phyloP scores from a whole-genome alignment of 73 alveolate species.

The Tetrahymena elliotti region DNA sequence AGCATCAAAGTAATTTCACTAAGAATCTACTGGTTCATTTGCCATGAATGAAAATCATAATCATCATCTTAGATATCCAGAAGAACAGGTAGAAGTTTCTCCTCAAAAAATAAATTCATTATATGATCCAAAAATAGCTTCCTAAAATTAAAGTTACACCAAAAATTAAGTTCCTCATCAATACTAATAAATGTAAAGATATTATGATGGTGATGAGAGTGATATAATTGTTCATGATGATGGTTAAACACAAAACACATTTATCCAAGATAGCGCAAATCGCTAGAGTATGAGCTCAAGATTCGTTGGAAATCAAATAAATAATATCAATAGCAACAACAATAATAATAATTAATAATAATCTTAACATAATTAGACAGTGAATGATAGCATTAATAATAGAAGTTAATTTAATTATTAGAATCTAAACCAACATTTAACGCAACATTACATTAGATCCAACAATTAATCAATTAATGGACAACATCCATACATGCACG shows the following conservation, averaged over 20 bases:
- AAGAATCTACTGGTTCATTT: neutral
- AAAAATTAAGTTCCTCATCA: neutral
- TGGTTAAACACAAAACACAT: neutral
- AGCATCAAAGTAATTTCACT: neutral
- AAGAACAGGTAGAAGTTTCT: neutral
- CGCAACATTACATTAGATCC: neutral
- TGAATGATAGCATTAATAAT: neutral
- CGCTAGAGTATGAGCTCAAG: neutral
- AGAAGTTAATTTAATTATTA: neutral
- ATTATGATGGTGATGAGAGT: neutral
- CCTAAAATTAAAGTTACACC: neutral
- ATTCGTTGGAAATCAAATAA: neutral
- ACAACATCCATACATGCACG: neutral
- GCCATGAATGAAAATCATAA: neutral
- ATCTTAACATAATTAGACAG: neutral
- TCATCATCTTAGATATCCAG: neutral
- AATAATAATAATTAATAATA: neutral
- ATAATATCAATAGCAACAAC: neutral
- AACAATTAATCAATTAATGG: neutral
- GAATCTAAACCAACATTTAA: neutral
- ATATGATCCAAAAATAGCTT: neutral
- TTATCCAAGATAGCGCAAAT: neutral
- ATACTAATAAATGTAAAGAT: neutral
- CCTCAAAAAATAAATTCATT: neutral
- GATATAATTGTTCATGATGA: neutral